These are phyloP conservation scores for Ceratocystiopsis sp. DNA, from an alignment of 2,329 filamentous ascomycete genomes.

Conservation along the genomic window DNA sequence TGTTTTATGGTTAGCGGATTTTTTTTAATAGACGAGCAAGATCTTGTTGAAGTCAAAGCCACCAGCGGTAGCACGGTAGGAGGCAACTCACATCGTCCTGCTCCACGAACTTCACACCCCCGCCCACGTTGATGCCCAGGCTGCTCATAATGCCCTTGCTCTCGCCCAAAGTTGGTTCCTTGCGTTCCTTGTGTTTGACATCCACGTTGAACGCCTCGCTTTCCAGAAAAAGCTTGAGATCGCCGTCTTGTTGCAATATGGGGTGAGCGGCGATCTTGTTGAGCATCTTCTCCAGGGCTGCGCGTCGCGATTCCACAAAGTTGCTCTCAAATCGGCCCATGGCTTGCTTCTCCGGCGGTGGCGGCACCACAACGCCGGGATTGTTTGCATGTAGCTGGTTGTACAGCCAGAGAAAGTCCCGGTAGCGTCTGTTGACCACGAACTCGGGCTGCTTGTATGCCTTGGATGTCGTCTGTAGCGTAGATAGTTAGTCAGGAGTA, in stretches of 20 bases:
- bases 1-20: neutral
- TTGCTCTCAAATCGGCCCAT: conserved; percentile 91
- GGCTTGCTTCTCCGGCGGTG: conserved; percentile 93
- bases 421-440: conserved; percentile 80
- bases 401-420: conserved; percentile 96
- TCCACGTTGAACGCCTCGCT: conserved; percentile 93
- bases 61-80: no score
- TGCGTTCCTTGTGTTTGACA: conserved; percentile 92
- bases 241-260: conserved; percentile 78
- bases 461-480: conserved; percentile 69
- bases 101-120: conserved; percentile 85
- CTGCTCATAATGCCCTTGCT: conserved; percentile 87
- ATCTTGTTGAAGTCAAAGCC: neutral
- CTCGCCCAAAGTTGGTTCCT: conserved; percentile 70
- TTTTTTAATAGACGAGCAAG: no score
- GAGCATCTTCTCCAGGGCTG: conserved; percentile 90
- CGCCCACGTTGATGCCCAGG: conserved; percentile 62
- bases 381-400: conserved; percentile 88
- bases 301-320: conserved; percentile 84
- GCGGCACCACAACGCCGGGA: conserved; percentile 85
- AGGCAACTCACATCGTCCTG: conserved; percentile 66
- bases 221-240: conserved; percentile 91
- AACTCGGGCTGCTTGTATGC: conserved; percentile 89
- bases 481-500: no score
- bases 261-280: conserved; percentile 89